These are phyloP conservation scores for Auricularia sp. DNA, from an alignment of 768 basidiomycete genomes.

Conservation along the genomic window DNA sequence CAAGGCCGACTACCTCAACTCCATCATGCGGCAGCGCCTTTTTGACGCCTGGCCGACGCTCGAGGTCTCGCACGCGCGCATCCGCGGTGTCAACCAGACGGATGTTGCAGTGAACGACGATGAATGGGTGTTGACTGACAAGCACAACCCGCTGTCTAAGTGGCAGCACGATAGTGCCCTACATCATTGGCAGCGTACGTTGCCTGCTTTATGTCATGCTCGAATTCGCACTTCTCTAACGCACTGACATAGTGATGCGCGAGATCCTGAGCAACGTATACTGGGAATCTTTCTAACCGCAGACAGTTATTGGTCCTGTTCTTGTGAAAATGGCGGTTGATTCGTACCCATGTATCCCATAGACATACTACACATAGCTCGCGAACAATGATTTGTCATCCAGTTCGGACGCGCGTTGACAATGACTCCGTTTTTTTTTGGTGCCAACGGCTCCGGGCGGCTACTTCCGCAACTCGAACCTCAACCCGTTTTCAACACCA, in stretches of 20 bases:
- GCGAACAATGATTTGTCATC: no score
- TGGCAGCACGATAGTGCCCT: conserved; percentile 57
- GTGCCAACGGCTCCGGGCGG: no score
- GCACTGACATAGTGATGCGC: neutral
- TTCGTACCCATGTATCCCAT: no score
- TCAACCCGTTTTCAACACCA: no score
- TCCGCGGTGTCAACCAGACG: conserved; percentile 13
- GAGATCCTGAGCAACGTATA: neutral
- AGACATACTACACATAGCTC: no score
- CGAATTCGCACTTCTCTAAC: neutral
- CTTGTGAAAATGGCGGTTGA: no score
- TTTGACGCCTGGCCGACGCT: conserved; percentile 39
- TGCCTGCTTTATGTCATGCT: neutral
- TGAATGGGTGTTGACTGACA: conserved; percentile 50
- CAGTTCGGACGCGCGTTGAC: no score
- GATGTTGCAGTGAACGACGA: conserved; percentile 28
- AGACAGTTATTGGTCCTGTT: no score
- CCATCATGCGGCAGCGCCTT: conserved; percentile 53
- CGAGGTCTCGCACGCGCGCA: conserved; percentile 39
- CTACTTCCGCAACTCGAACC: no score
- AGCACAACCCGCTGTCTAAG: conserved; percentile 46
- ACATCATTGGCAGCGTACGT: conserved; percentile 67
- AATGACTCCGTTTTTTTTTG: no score
- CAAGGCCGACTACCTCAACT: conserved; percentile 55
- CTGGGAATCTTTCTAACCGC: neutral